These are phyloP conservation scores for Lichtheimia hyalospora DNA, from an alignment of 371 early-diverging fungal species.

Conservation along the genomic window DNA sequence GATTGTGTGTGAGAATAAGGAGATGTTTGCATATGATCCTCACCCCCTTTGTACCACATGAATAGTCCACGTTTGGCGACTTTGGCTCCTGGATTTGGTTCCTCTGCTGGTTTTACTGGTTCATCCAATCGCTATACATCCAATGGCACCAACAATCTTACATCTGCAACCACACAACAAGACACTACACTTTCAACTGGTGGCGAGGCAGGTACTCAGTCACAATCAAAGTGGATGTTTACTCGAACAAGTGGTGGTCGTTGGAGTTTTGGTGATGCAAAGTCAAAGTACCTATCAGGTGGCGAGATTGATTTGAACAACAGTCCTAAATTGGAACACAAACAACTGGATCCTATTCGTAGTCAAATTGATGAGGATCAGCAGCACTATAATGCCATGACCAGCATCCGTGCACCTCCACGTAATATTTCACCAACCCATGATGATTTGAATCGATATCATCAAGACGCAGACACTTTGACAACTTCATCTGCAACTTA, in stretches of 20 bases:
- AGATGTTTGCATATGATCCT: too few relatives aligned
- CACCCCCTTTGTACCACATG: too few relatives aligned
- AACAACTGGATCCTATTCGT: conserved; percentile 3
- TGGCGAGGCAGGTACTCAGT: neutral
- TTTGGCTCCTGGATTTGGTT: conserved; percentile 8
- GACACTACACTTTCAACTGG: neutral
- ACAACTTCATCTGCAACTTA: conserved; percentile 13
- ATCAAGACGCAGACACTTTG: conserved; percentile 4
- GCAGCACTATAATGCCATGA: conserved; percentile 29
- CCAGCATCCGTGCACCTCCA: conserved; percentile 18
- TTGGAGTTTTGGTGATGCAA: neutral
- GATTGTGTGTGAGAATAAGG: too few relatives aligned
- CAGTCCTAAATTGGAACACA: neutral
- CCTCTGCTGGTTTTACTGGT: neutral
- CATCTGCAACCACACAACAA: too few relatives aligned
- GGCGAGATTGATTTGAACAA: neutral
- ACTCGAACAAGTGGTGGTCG: too few relatives aligned
- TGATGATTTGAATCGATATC: neutral
- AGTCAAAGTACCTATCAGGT: neutral
- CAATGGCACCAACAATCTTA: too few relatives aligned
- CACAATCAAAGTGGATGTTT: neutral
- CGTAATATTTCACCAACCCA: conserved; percentile 6
- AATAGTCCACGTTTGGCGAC: conserved; percentile 8
- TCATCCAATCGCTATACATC: neutral
- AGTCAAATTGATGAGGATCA: conserved; percentile 28